Evolutionary conservation across 192 early-diverging fungal species (phyloP).

Genomic region (Diversispora epigaea): DNA sequence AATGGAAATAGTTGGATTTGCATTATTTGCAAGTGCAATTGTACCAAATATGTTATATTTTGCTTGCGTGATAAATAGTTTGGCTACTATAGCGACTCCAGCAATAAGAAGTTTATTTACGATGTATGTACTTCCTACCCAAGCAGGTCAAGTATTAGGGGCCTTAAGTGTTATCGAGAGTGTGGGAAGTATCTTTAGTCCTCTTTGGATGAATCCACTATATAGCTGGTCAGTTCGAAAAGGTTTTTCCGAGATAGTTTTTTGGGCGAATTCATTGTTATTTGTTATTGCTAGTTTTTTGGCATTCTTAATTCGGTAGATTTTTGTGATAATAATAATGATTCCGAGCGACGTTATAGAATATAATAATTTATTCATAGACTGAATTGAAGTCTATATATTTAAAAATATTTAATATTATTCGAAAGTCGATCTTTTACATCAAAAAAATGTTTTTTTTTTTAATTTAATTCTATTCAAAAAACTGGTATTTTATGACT

Average conservation of each 20-base stretch:
- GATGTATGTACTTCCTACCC: conserved; percentile 41
- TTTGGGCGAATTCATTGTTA: conserved; percentile 11
- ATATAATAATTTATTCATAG: too few relatives aligned
- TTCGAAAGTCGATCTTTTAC: too few relatives aligned
- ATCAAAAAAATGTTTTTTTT: too few relatives aligned
- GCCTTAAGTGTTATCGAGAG: conserved; percentile 51
- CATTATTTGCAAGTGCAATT: conserved; percentile 39
- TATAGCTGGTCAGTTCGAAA: conserved; percentile 39
- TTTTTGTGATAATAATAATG: too few relatives aligned
- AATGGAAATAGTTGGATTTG: conserved; percentile 41
- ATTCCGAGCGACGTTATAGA: too few relatives aligned
- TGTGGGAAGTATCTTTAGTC: conserved; percentile 47
- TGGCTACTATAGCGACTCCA: conserved; percentile 44
- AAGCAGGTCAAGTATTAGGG: conserved; percentile 54
- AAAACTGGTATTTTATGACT: too few relatives aligned
- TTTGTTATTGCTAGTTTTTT: conserved; percentile 16
- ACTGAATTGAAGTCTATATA: too few relatives aligned
- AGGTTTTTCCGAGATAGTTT: conserved; percentile 6
- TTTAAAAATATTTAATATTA: too few relatives aligned
- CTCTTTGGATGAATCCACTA: conserved; percentile 47
- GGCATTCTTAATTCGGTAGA: background rate
- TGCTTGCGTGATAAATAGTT: conserved; percentile 38
- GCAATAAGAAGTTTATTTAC: conserved; percentile 46
- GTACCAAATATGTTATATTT: conserved; percentile 34
- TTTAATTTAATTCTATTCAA: too few relatives aligned